Conservation (phyloP, 2,329 filamentous ascomycete species). For the Paracorniculantispora psalliotae region DNA sequence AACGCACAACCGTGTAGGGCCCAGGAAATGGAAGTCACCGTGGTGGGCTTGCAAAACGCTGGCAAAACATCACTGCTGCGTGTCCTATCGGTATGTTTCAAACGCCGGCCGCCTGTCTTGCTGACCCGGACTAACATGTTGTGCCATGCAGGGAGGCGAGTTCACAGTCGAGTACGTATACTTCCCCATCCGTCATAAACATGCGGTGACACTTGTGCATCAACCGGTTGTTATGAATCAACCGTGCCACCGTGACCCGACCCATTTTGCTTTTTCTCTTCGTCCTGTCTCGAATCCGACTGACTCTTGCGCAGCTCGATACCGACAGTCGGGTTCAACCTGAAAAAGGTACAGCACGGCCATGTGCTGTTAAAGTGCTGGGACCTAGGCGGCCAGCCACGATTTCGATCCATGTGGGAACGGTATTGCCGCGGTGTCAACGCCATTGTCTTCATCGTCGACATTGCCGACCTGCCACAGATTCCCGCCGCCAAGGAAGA, state of each 20-base stretch:
- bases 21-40: constrained; percentile 99
- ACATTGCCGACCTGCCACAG: constrained; percentile 80
- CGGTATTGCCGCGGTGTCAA: constrained; percentile 96
- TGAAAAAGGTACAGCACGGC: constrained; percentile 95
- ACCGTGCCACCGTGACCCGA: background rate
- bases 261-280: background rate
- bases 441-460: constrained; percentile 97
- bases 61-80: constrained; percentile 94
- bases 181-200: background rate
- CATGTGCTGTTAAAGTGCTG: constrained; percentile 99
- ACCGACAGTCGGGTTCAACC: constrained; percentile 97
- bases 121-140: constrained; percentile 15
- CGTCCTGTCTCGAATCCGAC: constrained; percentile 29
- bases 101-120: constrained; percentile 10
- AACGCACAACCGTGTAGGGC: constrained; percentile 57
- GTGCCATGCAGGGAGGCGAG: constrained; percentile 71
- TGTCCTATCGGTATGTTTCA: constrained; percentile 78
- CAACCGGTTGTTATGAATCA: background rate
- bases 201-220: background rate
- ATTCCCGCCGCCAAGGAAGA: constrained; percentile 86
- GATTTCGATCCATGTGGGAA: constrained; percentile 99
- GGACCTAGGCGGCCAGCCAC: constrained; percentile 95
- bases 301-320: constrained; percentile 68
- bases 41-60: constrained; percentile 97
- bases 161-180: constrained; percentile 91